phyloP scores from a whole-genome alignment of 1,284 basidiomycete genomes.

The Ustilago lituana region DNA sequence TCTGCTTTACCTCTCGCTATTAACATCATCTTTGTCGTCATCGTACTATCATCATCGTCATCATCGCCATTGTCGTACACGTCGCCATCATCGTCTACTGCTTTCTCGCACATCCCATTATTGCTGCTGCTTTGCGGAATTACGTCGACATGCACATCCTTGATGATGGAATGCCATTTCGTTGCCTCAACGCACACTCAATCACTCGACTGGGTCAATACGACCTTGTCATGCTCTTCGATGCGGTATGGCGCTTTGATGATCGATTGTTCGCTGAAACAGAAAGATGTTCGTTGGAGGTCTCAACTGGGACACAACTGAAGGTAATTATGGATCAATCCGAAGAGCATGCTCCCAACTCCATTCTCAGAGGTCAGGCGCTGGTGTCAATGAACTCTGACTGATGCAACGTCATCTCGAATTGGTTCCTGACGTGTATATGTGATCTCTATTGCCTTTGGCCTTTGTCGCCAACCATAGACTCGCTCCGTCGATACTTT shows the following conservation, averaged over 20 bases:
- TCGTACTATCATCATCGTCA: slow-evolving; percentile 10
- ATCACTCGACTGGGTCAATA: slow-evolving; percentile 7
- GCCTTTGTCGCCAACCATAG: slow-evolving; percentile 68
- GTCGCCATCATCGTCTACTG: slow-evolving; percentile 6
- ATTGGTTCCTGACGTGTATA: too few relatives aligned
- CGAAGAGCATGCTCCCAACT: too few relatives aligned
- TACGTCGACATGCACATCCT: slow-evolving; percentile 13
- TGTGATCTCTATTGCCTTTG: too few relatives aligned
- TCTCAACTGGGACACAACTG: slow-evolving; percentile 95
- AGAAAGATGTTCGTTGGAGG: slow-evolving; percentile 99
- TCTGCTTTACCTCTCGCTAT: slow-evolving; percentile 5
- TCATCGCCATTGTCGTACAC: slow-evolving; percentile 5
- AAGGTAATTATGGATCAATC: slow-evolving; percentile 71
- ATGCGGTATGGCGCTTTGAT: slow-evolving; percentile 4
- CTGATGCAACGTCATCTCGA: too few relatives aligned
- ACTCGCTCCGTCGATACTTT: slow-evolving; percentile 84
- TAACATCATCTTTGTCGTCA: slow-evolving; percentile 1
- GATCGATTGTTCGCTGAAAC: slow-evolving; percentile 48
- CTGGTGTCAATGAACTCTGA: too few relatives aligned
- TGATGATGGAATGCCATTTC: slow-evolving; percentile 38
- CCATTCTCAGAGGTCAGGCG: too few relatives aligned
- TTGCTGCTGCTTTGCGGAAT: background rate
- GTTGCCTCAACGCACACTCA: slow-evolving; percentile 13
- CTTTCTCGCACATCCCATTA: slow-evolving; percentile 1
- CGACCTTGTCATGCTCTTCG: slow-evolving; percentile 17